Evolutionary conservation across 495 filamentous ascomycete genomes (phyloP), one percentile per base, ranked within the genome.

Genomic region (Rhizodiscina lignyota): DNA sequence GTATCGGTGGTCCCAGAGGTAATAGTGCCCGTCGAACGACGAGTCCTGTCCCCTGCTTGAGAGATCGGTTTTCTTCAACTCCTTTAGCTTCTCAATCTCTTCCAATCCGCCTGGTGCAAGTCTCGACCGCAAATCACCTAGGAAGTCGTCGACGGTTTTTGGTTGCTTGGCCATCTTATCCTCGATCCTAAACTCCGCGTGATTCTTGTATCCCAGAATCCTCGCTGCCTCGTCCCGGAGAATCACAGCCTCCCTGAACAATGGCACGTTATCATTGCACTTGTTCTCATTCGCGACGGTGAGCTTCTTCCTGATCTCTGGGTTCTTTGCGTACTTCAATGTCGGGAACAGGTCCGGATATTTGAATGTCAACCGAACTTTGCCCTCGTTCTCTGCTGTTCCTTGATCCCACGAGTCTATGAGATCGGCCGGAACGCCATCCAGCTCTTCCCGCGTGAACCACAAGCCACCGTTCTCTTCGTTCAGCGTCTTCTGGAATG

Each of bases 151-250:
- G 0, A 97, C 91, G 0, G 77, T 83, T 58, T 83, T 71, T 0
- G 85, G 74, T 0, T 73, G 79, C 66, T 96, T 94, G 37, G 85
- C 85, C 91, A 97, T 97, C 69, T 93, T 94, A 40, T 89, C 81
- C 54, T 94, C 87, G 30, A 97, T 80, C 21, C 71, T 67, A 65
- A 93, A 86, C 16, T 83, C 72, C 21, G 89, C 89, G 58, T 94
- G 87, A 48, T 92, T 81, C 15, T 77, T 79, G 55, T 94, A 97
- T 4, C 84, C 86, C 18, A 97, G 62, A 26, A 97, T 61, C 34
- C 91, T 74, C 22, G 91, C 89, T 17, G 78, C 83, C 58, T 97
- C 91, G 45, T 97, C 89, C 13, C 91, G 79, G 38, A 96, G 66
- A 12, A 87, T 54, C 31, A 97, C 70, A 1, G 85, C 71, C 55